Base-by-base conservation (phyloP, 2,329 filamentous ascomycete genomes). In the Alternaria panax region DNA sequence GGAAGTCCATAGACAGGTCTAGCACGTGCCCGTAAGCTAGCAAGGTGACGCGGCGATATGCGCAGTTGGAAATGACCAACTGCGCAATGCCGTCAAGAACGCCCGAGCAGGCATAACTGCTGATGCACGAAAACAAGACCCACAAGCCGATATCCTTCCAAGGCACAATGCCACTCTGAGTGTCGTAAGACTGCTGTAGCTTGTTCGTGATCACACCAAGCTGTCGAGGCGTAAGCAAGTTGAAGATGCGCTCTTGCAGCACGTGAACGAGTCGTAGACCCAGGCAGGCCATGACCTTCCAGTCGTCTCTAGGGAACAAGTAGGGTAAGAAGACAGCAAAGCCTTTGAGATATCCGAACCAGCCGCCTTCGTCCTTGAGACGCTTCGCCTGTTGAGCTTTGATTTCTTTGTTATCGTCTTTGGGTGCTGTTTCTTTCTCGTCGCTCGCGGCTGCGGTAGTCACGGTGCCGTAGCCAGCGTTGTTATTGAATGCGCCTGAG, bases 161-260 rank as follows among this genome's bases (percentile, higher is more conserved):
- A 4, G 87, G 83, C 54, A 85, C 79, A 4, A 71, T 64, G 5
- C 52, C 60, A 34, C 36, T 76, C 76, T 65, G 72, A 81, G 42
- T 81, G 77, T 40, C 83, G 16, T 60, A 60, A 12, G 57, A 51
- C 4, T 57, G 18, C 18, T 60, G 53, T 83, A 96, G 79, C 60
- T 86, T 86, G 69, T 95, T 87, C 64, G 92, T 88, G 63, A 96
- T 88, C 57, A 91, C 87, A 64, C 92, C 92, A 27, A 94, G 86
- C 72, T 95, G 91, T 20, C 90, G 86, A n/a, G 92, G 92, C 28
- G 92, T 87, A 36, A 96, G 80, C 14, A 96, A 81, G 68, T 93
- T 91, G 47, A 96, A 80, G 5, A 86, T 86, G 65, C 93, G 92
- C 55, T 88, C 86, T 51, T 83, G 80, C n/a, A 93, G 75, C 20